Percentiles rank a stretch among this genome's conserved stretches.
phyloP scores from a whole-genome alignment of 1,284 basidiomycete species.

The Heterobasidion irregulare region DNA sequence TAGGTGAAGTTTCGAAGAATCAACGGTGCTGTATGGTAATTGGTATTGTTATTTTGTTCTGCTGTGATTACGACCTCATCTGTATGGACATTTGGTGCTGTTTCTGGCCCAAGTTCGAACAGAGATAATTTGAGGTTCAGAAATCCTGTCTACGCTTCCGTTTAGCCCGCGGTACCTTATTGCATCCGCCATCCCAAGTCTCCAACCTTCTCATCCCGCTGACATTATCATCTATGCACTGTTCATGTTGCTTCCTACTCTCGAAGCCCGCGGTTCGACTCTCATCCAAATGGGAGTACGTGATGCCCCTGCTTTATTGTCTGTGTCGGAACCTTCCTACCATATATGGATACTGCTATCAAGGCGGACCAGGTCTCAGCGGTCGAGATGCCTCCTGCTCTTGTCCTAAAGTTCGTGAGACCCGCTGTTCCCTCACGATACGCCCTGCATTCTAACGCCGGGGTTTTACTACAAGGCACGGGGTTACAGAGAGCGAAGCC shows the following conservation, averaged over 20 bases:
- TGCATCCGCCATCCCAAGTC: too few species aligned
- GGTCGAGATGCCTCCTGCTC: not conserved
- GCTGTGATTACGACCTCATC: too few species aligned
- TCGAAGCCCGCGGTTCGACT: not conserved
- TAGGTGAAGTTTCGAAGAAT: not conserved
- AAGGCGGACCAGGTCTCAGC: not conserved
- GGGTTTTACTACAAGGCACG: not conserved
- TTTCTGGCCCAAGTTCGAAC: too few species aligned
- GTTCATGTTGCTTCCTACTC: not conserved
- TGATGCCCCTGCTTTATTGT: slow-evolving; percentile 7
- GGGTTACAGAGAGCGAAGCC: too few species aligned
- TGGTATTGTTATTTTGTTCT: not conserved
- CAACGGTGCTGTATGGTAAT: not conserved
- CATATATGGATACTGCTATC: slow-evolving; percentile 7
- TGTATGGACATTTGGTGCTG: too few species aligned
- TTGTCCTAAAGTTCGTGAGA: slow-evolving; percentile 4
- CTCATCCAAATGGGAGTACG: not conserved
- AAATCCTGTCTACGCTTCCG: too few species aligned
- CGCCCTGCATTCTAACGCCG: slow-evolving; percentile 1
- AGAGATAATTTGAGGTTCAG: too few species aligned
- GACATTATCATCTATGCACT: not conserved
- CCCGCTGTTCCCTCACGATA: slow-evolving; percentile 5
- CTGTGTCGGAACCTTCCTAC: slow-evolving; percentile 7
- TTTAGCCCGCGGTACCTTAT: too few species aligned
- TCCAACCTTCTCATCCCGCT: too few species aligned